Conservation (phyloP, 75 land plant genomes). For the Pinus tabuliformis region DNA sequence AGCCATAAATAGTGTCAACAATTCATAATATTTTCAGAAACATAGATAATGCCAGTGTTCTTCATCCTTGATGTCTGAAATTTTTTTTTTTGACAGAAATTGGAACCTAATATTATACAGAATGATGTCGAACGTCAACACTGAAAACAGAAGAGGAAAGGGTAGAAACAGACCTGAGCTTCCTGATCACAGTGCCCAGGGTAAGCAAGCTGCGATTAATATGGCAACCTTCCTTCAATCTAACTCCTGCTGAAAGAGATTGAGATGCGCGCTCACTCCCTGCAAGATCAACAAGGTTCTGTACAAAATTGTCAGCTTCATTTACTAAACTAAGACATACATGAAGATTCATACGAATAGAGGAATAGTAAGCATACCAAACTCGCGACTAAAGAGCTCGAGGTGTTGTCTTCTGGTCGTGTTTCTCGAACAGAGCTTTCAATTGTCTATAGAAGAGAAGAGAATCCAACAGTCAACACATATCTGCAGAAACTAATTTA, state of each 20-base stretch:
- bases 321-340: not conserved
- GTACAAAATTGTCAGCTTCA: conserved; percentile 18
- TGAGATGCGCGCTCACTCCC: conserved; percentile 99
- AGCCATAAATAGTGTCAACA: no score
- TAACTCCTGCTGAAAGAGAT: conserved; percentile 70
- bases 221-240: conserved; percentile 98
- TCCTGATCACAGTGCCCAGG: conserved; percentile 89
- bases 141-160: no score
- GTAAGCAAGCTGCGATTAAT: conserved; percentile 97
- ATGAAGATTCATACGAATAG: not conserved
- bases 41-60: no score
- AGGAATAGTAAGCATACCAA: conserved; percentile 51
- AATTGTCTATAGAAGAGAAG: conserved; percentile 59
- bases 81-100: no score
- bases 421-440: conserved; percentile 78
- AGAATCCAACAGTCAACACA: conserved; percentile 2
- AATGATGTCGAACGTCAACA: no score
- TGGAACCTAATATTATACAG: no score
- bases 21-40: not conserved
- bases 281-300: conserved; percentile 98
- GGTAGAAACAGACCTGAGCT: conserved; percentile 64
- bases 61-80: no score
- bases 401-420: conserved; percentile 29
- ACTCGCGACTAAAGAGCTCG: conserved; percentile 75
- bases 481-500: not conserved